Evolutionary conservation across 2,329 filamentous ascomycete species (phyloP).

Genomic region (Colletotrichum kahawae): DNA sequence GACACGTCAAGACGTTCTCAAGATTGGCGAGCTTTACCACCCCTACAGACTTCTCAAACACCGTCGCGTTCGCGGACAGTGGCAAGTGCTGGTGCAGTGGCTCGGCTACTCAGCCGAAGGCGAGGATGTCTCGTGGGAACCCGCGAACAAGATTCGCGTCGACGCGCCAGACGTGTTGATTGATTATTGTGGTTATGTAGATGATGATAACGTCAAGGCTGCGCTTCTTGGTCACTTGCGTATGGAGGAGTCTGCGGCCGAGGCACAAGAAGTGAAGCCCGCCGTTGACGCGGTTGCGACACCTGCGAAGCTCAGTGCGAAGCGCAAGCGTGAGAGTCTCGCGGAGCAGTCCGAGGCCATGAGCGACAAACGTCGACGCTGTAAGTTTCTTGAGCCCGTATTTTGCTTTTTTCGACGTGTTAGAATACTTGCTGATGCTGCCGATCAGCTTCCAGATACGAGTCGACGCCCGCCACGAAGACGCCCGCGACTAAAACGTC

Average conservation of each 20-base stretch:
- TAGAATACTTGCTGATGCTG: neutral
- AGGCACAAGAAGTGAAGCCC: neutral
- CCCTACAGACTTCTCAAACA: slow-evolving; percentile 10
- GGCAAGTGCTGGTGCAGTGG: slow-evolving; percentile 17
- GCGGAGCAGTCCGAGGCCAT: neutral
- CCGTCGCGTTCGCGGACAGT: slow-evolving; percentile 14
- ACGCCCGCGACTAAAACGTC: neutral
- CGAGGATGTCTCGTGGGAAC: slow-evolving; percentile 15
- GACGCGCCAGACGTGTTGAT: slow-evolving; percentile 7
- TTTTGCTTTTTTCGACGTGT: neutral
- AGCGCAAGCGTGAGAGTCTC: slow-evolving; percentile 14
- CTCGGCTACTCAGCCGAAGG: slow-evolving; percentile 7
- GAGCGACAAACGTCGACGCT: slow-evolving; percentile 7
- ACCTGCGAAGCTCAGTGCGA: neutral
- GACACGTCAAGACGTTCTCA: slow-evolving; percentile 13
- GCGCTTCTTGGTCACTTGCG: neutral
- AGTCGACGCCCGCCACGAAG: neutral
- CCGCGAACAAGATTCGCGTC: neutral
- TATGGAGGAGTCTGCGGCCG: neutral
- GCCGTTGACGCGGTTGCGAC: neutral
- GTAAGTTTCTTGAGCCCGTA: neutral
- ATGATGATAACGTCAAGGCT: neutral
- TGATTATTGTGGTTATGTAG: slow-evolving; percentile 4
- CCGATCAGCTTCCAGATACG: slow-evolving; percentile 4
- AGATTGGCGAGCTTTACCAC: slow-evolving; percentile 14